Percentiles rank a stretch among this genome's conserved stretches.
phyloP scores from a whole-genome alignment of 2,329 filamentous ascomycete species.

The Neoarthrinium moseri region DNA sequence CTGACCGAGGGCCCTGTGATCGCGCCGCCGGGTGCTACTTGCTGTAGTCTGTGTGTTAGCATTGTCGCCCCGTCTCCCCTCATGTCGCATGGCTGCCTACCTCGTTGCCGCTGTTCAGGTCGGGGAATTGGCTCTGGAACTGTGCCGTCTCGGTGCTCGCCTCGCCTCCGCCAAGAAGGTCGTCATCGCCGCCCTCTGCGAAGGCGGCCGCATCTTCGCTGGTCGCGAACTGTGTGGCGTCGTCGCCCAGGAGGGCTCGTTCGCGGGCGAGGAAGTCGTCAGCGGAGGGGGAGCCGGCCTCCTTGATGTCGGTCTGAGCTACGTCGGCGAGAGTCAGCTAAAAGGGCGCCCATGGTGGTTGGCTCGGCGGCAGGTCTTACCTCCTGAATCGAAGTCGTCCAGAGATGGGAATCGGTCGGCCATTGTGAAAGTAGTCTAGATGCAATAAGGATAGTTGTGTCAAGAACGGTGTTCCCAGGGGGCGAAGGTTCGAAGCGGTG shows the following conservation, averaged over 20 bases:
- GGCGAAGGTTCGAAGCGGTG: not conserved
- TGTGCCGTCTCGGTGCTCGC: conserved; percentile 35
- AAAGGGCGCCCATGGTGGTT: not conserved
- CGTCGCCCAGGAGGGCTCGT: conserved; percentile 85
- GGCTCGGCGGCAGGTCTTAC: conserved; percentile 34
- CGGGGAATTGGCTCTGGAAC: conserved; percentile 91
- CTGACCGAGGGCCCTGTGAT: conserved; percentile 73
- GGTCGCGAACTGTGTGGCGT: conserved; percentile 86
- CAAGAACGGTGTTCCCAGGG: conserved; percentile 3
- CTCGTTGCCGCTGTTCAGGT: conserved; percentile 67
- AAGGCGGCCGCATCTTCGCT: conserved; percentile 67
- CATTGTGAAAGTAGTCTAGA: conserved; percentile 46
- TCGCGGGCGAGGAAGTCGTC: conserved; percentile 92
- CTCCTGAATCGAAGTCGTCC: conserved; percentile 72
- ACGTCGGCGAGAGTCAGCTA: conserved; percentile 15
- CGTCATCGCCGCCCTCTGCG: conserved; percentile 65
- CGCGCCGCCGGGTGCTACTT: conserved; percentile 71
- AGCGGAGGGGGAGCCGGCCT: conserved; percentile 57
- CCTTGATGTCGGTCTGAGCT: conserved; percentile 69
- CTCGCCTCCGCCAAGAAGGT: conserved; percentile 67
- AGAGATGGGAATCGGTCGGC: conserved; percentile 77
- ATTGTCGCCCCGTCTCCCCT: not conserved
- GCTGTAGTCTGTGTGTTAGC: conserved; percentile 39
- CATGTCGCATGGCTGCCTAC: conserved; percentile 39
- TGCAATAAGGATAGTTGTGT: conserved; percentile 1